Percentiles rank a stretch among this genome's conserved stretches.
These are phyloP conservation scores for Capsella rubella DNA, from an alignment of 441 rosid species.

Conservation along the genomic window DNA sequence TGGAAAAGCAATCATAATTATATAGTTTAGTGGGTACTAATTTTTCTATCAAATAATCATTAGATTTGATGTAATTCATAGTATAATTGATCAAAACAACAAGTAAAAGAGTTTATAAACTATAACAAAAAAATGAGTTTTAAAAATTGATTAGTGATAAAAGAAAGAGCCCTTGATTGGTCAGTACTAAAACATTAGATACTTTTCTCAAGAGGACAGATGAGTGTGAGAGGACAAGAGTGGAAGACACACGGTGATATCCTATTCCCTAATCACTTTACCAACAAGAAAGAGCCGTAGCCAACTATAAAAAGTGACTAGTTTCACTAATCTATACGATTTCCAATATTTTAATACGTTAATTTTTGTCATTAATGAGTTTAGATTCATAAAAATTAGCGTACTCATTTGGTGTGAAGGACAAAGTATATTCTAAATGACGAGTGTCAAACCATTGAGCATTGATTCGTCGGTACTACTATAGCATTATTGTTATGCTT, in stretches of 20 bases:
- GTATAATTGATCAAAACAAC: neutral
- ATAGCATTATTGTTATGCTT: neutral
- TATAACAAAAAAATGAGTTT: neutral
- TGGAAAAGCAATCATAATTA: slow-evolving; percentile 6
- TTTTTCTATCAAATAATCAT: slow-evolving; percentile 11
- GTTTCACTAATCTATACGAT: slow-evolving; percentile 25
- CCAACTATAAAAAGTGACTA: neutral
- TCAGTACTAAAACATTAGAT: slow-evolving; percentile 9
- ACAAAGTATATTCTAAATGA: slow-evolving; percentile 14
- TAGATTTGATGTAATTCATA: neutral
- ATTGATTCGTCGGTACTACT: slow-evolving; percentile 26
- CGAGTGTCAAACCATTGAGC: slow-evolving; percentile 16
- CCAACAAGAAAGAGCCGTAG: slow-evolving; percentile 17
- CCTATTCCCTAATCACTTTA: slow-evolving; percentile 31
- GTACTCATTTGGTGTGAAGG: neutral
- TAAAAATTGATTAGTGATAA: neutral
- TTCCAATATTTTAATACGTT: neutral
- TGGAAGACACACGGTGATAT: slow-evolving; percentile 24
- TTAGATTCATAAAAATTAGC: neutral
- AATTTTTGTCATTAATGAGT: neutral
- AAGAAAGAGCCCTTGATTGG: slow-evolving; percentile 32
- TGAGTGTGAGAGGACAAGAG: slow-evolving; percentile 14
- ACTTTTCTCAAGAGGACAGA: slow-evolving; percentile 6
- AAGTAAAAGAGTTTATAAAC: neutral
- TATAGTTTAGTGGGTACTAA: slow-evolving; percentile 20